Base-by-base conservation (phyloP, 1,139 yeast species). In the Sugiyamaella sp. region DNA sequence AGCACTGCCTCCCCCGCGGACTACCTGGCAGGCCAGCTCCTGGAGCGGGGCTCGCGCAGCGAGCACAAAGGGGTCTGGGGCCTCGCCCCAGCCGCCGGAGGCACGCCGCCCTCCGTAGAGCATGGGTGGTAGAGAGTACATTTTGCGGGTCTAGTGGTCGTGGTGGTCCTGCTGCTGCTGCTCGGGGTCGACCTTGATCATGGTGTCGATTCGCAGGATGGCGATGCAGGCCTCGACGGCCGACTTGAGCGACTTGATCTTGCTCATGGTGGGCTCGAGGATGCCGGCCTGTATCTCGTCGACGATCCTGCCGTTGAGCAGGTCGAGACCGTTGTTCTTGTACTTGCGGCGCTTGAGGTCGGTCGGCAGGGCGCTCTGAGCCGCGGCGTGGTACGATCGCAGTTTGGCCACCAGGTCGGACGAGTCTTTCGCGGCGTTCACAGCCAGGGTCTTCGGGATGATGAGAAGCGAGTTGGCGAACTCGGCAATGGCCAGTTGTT, bases 221-320 rank as follows among this genome's bases (percentile, higher is more conserved):
- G 99, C 96, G 71, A 95, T 85, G 74, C 99, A 93, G 2, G 99
- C 99, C 75, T 95, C 99, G 63, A 95, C 82, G 12, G 99, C 98
- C 56, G 95, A 85, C 74, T 95, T 91, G 69, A 95, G 81, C 17
- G 97, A 86, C 74, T 90, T 90, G 68, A 93, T 80, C 75, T 95
- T 95, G 66, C 95, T 85, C 69, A 93, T 80, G 25, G 97, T 88
- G 56, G 99, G 99, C 71, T 95, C 99, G 64, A 95, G 79, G 42
- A 93, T 97, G 58, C 99, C 99, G 57, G 83, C 80, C 52, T 79
- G 76, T 52, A 86, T 77, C 71, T 88, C 95, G 71, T 95, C 95
- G 45, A 89, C 91, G 62, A 95, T 85, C 72, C 89, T 90, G 57
- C 99, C 99, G 61, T 84, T 84, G 66, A 91, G 81, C 65, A 95